A percentile compares a stretch with the other conserved stretches of the same genome.
These are phyloP conservation scores for Diaporthe humulicola DNA, from an alignment of 2,329 filamentous ascomycete genomes.

Conservation along the genomic window DNA sequence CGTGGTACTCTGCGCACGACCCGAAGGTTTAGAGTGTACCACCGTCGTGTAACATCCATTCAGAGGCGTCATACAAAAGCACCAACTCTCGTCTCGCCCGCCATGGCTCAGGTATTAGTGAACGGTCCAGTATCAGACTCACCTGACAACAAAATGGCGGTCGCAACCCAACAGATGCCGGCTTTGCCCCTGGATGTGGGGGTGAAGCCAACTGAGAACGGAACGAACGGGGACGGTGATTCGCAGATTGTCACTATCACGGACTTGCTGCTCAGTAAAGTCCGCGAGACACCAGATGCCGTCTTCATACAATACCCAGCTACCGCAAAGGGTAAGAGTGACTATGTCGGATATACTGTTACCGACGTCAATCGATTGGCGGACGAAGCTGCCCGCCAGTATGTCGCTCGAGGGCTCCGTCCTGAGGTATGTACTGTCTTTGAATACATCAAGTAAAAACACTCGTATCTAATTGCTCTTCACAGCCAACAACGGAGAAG, in stretches of 20 bases:
- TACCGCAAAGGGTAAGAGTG: slow-evolving; percentile 33
- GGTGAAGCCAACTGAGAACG: slow-evolving; percentile 1
- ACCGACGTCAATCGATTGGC: slow-evolving; percentile 33
- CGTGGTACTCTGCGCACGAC: not conserved
- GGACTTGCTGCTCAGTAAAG: slow-evolving; percentile 37
- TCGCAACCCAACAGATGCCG: slow-evolving; percentile 26
- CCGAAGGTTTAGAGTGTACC: not conserved
- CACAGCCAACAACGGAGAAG: slow-evolving; percentile 40
- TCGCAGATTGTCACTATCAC: slow-evolving; percentile 33
- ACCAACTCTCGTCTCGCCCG: slow-evolving; percentile 1
- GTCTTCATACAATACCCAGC: slow-evolving; percentile 36
- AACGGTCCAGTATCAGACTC: slow-evolving; percentile 6
- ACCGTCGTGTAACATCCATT: not conserved
- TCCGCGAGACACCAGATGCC: slow-evolving; percentile 32
- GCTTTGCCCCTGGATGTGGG: slow-evolving; percentile 3
- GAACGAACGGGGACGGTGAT: not conserved
- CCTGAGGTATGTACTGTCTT: slow-evolving; percentile 26
- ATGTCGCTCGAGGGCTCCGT: slow-evolving; percentile 24
- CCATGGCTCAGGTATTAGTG: not conserved
- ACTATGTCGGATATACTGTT: slow-evolving; percentile 37
- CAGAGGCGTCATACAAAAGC: slow-evolving; percentile 17
- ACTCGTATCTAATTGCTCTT: not conserved
- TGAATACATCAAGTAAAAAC: not conserved
- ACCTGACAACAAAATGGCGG: slow-evolving; percentile 26
- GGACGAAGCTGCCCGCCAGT: slow-evolving; percentile 37